Conservation (phyloP, 345 rosid species). For the Rubroshorea leprosula region DNA sequence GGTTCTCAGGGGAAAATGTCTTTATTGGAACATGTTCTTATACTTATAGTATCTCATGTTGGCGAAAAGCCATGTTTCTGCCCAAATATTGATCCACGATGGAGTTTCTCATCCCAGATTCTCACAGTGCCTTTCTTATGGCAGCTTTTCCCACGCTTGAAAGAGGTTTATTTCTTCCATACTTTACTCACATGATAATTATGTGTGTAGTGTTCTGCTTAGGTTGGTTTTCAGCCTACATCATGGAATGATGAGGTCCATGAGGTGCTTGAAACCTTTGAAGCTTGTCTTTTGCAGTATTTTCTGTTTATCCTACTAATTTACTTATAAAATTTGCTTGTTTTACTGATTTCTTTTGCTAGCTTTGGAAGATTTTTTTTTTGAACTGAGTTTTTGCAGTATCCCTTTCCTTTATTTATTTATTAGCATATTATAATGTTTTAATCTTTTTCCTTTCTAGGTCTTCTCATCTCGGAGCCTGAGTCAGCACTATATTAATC, state of each 20-base stretch:
- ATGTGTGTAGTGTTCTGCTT: background rate
- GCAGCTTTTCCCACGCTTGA: conserved; percentile 69
- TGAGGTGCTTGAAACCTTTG: conserved; percentile 2
- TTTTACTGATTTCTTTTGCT: background rate
- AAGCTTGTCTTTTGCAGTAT: background rate
- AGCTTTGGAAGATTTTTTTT: background rate
- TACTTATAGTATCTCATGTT: conserved; percentile 51
- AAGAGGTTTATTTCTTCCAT: conserved; percentile 46
- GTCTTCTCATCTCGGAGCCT: conserved; percentile 57
- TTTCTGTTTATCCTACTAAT: background rate
- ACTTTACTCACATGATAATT: background rate
- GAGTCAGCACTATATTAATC: conserved; percentile 68
- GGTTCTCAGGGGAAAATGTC: conserved; percentile 27
- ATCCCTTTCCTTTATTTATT: background rate
- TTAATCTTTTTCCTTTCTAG: conserved; percentile 36
- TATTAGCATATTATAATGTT: conserved; percentile 17
- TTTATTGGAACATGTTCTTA: conserved; percentile 60
- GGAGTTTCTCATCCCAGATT: conserved; percentile 82
- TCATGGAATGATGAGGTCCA: background rate
- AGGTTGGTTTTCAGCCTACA: background rate
- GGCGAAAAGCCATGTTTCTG: conserved; percentile 66
- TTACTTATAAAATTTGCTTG: background rate
- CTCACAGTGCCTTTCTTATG: conserved; percentile 85
- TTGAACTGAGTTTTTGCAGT: background rate
- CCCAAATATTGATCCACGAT: conserved; percentile 49